Evolutionary conservation across 345 rosid species (phyloP).

Genomic region (Microthlaspi erraticum): DNA sequence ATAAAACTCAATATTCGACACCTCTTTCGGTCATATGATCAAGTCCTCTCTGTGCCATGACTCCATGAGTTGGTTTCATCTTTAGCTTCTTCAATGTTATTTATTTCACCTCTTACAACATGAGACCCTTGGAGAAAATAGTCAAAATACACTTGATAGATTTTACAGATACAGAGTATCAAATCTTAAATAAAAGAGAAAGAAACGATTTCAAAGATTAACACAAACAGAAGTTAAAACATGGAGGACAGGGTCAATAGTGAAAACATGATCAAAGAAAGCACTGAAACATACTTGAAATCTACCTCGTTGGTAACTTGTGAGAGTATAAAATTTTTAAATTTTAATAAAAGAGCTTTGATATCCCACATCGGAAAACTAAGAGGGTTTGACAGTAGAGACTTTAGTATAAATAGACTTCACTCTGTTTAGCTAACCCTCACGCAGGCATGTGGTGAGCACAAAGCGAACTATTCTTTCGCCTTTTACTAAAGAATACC

Average conservation of each 20-base stretch:
- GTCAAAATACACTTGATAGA: too few species aligned
- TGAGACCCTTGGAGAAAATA: neutral
- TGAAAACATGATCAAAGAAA: neutral
- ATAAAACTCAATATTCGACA: too few species aligned
- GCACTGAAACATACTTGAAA: too few species aligned
- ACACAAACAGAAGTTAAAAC: neutral
- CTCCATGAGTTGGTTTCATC: neutral
- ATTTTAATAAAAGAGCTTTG: too few species aligned
- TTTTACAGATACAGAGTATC: too few species aligned
- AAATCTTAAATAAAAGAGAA: too few species aligned
- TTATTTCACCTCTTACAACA: neutral
- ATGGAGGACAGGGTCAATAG: neutral
- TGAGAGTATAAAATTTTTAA: too few species aligned
- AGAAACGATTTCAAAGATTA: neutral
- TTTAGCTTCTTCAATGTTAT: conserved; percentile 2
- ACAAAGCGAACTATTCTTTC: conserved; percentile 47
- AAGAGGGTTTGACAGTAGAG: too few species aligned
- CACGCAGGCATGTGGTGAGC: conserved; percentile 40
- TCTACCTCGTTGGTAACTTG: too few species aligned
- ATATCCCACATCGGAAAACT: too few species aligned
- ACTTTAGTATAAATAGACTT: too few species aligned
- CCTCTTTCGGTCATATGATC: neutral
- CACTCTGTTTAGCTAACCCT: too few species aligned
- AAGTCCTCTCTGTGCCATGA: neutral
- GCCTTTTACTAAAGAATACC: conserved; percentile 48